phyloP scores from a whole-genome alignment of 306 rosid species.

The Pterocarpus macrocarpus region DNA sequence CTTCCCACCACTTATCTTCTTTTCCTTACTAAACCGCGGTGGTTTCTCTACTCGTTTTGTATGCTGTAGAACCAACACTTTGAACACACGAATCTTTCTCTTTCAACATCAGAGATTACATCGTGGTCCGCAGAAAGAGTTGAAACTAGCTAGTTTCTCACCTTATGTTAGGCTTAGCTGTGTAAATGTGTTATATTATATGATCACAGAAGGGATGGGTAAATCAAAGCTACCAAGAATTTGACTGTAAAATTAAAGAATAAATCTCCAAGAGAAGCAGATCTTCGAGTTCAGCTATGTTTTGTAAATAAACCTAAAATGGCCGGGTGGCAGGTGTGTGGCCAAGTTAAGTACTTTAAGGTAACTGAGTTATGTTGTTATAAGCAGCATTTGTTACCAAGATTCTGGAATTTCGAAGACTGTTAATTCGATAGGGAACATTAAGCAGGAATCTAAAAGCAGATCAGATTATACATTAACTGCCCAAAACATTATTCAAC shows the following conservation, averaged over 20 bases:
- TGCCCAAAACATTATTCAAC: constrained; percentile 21
- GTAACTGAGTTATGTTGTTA: no score
- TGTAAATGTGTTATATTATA: no score
- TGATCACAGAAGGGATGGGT: no score
- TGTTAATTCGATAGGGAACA: not conserved
- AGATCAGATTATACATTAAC: not conserved
- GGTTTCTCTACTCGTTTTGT: constrained; percentile 31
- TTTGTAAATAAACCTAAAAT: not conserved
- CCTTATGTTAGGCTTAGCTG: no score
- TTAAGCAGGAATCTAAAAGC: not conserved
- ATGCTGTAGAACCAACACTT: not conserved
- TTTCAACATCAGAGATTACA: constrained; percentile 8
- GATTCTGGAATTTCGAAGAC: not conserved
- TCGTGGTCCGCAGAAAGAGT: not conserved
- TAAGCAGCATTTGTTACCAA: not conserved
- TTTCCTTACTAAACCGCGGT: constrained; percentile 59
- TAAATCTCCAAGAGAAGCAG: no score
- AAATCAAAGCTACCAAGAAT: no score
- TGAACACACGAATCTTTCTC: not conserved
- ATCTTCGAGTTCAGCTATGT: no score
- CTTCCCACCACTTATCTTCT: constrained; percentile 53
- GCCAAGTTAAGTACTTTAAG: not conserved
- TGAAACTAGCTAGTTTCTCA: constrained; percentile 25
- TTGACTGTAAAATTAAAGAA: no score
- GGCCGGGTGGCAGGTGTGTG: not conserved